Base-by-base conservation (phyloP, 2,329 filamentous ascomycete species). In the Diaporthe helianthi region DNA sequence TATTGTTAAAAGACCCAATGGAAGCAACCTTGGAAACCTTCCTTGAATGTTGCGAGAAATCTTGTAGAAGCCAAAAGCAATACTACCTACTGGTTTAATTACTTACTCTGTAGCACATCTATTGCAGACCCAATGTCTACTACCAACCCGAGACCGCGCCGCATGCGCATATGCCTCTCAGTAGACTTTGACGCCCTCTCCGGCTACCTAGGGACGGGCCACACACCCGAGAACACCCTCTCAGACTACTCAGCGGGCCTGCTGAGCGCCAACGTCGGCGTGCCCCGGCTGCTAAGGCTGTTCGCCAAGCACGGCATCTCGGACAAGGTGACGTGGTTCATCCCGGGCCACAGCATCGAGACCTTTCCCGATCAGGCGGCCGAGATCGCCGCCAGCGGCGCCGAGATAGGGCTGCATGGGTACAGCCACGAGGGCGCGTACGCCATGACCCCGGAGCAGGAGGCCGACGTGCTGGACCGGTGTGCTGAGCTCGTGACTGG, bases 111-210 rank as follows among this genome's bases (percentile, higher is more conserved):
- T n/a, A n/a, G n/a, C n/a, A n/a, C n/a, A n/a, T n/a, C n/a, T n/a
- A n/a, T n/a, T n/a, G 47, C n/a, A 47, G 55, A 26, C 12, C 41
- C 41, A 7, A 47, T 47, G 55, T 41, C n/a, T 1, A 7, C 67
- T 33, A 15, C 26, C 19, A 44, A 41, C 12, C 38, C 65, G 15
- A 47, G 19, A n/a, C 55, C 68, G 17, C 73, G 71, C 3, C 74
- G 69, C 19, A 75, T 78, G 47, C 74, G 76, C 54, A 70, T 78
- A 19, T 75, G 74, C n/a, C 69, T 78, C 24, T 79, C 75, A 7
- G 75, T 81, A 36, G 85, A 87, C 74, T 87, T 87, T 72, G 85
- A 87, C 69, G 85, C 85, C 19, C 79, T 87, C 5, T 84, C 83
- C 1, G 82, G 83, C 65, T 87, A 82, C 82, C 78, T 86, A 2